phyloP scores from a whole-genome alignment of 192 early-diverging fungal species.

The Entomortierella chlamydospora region DNA sequence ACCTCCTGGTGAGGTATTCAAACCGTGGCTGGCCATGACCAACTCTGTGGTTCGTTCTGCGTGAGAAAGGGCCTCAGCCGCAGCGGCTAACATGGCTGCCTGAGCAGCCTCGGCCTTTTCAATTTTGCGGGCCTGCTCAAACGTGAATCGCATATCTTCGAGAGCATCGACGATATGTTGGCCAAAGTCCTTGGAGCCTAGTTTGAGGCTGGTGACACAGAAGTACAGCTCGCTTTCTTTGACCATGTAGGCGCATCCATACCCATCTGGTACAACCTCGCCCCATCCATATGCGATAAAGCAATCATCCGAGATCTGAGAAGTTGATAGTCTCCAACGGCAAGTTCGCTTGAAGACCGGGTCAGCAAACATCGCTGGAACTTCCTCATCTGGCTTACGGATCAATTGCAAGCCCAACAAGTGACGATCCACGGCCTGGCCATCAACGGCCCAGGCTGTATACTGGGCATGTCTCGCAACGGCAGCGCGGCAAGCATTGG shows the following conservation, averaged over 20 bases:
- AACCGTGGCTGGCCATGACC: conserved; percentile 8
- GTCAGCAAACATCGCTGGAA: conserved; percentile 66
- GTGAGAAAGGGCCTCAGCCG: conserved; percentile 15
- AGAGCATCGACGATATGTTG: conserved; percentile 71
- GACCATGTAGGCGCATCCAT: conserved; percentile 89
- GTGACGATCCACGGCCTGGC: conserved; percentile 87
- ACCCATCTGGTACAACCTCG: conserved; percentile 86
- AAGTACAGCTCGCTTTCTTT: conserved; percentile 70
- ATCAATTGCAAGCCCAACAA: conserved; percentile 78
- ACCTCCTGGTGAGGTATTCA: conserved; percentile 3
- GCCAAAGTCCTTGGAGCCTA: conserved; percentile 60
- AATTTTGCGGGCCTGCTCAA: conserved; percentile 57
- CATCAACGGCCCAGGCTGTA: conserved; percentile 75
- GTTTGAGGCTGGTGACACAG: conserved; percentile 70
- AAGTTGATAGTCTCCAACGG: conserved; percentile 81
- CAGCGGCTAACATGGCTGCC: conserved; percentile 32
- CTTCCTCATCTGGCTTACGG: conserved; percentile 53
- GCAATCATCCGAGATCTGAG: conserved; percentile 55
- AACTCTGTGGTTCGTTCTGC: conserved; percentile 7
- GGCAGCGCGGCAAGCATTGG: conserved; percentile 70
- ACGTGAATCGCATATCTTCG: conserved; percentile 71
- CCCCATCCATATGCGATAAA: conserved; percentile 71
- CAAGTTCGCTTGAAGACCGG: conserved; percentile 74
- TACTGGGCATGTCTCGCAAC: conserved; percentile 76
- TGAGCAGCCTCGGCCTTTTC: conserved; percentile 50